A percentile compares a stretch with the other conserved stretches of the same genome.
These are phyloP conservation scores for Carex littledalei DNA, from an alignment of 176 grass and related monocot genomes.

Conservation along the genomic window DNA sequence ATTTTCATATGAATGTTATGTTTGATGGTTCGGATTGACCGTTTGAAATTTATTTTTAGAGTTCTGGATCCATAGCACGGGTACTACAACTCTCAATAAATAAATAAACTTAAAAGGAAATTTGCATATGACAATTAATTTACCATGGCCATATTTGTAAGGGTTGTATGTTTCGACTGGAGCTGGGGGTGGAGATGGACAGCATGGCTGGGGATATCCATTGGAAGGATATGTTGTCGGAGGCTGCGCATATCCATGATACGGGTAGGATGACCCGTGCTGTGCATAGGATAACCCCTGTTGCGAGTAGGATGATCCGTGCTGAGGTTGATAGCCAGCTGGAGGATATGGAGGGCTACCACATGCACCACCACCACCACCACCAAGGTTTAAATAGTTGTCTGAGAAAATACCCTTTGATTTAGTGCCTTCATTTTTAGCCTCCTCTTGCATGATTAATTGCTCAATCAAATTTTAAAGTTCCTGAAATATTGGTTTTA, in stretches of 20 bases:
- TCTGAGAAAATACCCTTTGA: constrained; percentile 6
- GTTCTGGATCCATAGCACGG: too few relatives aligned
- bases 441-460: neutral
- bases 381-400: neutral
- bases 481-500: neutral
- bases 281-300: neutral
- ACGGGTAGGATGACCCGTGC: neutral
- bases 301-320: neutral
- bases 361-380: neutral
- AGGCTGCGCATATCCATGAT: neutral
- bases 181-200: neutral
- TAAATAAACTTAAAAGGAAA: neutral
- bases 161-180: neutral
- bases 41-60: too few relatives aligned
- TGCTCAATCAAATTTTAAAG: neutral
- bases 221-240: neutral
- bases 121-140: neutral
- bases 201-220: neutral
- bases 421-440: neutral
- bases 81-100: too few relatives aligned
- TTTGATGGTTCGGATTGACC: too few relatives aligned
- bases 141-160: neutral
- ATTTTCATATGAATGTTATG: too few relatives aligned
- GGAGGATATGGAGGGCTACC: neutral
- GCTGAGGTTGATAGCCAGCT: neutral